These are phyloP conservation scores for Euphorbia pulcherrima DNA, from an alignment of 345 rosid species.

Conservation along the genomic window DNA sequence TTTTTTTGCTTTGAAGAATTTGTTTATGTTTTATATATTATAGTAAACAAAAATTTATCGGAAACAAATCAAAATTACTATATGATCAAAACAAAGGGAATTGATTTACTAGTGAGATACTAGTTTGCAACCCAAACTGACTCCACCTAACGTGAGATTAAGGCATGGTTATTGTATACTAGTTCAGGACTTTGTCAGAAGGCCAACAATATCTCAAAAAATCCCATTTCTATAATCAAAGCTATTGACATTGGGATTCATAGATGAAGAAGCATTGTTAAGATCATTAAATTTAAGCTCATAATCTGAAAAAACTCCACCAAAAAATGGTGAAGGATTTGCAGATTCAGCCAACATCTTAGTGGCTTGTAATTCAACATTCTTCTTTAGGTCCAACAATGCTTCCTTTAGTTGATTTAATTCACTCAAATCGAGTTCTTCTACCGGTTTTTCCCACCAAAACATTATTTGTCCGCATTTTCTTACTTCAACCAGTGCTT, in stretches of 20 bases:
- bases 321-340: slow-evolving; percentile 12
- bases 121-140: slow-evolving; percentile 12
- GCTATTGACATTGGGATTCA: background rate
- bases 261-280: background rate
- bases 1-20: no score
- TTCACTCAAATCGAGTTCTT: slow-evolving; percentile 10
- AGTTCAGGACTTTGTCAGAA: no score
- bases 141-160: background rate
- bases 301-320: background rate
- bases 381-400: slow-evolving; percentile 15
- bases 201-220: slow-evolving; percentile 6
- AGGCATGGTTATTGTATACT: no score
- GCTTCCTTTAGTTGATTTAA: slow-evolving; percentile 14
- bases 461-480: slow-evolving; percentile 1
- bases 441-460: slow-evolving; percentile 26
- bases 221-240: slow-evolving; percentile 15
- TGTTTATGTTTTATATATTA: no score
- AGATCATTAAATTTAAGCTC: slow-evolving; percentile 18
- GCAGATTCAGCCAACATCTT: slow-evolving; percentile 13
- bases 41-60: background rate
- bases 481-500: slow-evolving; percentile 10
- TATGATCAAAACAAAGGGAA: no score
- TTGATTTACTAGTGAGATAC: slow-evolving; percentile 15
- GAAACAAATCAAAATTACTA: background rate
- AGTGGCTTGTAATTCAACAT: slow-evolving; percentile 3